These are phyloP conservation scores for Fraxinus sp. DNA, from an alignment of 305 asterid species.

Conservation along the genomic window DNA sequence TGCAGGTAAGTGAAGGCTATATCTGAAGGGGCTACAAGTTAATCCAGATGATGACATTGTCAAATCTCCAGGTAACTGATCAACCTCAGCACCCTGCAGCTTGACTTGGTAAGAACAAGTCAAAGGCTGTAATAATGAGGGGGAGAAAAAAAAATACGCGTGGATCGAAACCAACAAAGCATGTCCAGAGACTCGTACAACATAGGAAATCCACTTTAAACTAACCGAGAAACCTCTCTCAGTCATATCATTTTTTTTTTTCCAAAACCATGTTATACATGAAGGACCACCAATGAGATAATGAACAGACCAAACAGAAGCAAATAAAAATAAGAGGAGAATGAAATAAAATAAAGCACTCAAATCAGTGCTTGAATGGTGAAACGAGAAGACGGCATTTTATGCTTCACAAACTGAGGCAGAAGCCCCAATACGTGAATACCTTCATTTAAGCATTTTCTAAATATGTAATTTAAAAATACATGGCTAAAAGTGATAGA, in stretches of 20 bases:
- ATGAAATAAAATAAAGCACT: neutral
- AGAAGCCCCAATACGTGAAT: neutral
- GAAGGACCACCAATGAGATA: neutral
- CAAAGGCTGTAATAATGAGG: conserved; percentile 24
- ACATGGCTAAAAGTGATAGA: neutral
- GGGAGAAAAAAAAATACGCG: neutral
- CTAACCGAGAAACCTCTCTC: neutral
- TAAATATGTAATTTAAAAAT: neutral
- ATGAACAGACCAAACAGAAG: neutral
- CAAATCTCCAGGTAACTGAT: conserved; percentile 17
- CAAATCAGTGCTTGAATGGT: neutral
- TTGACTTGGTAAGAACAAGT: conserved; percentile 11
- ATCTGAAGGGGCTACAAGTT: conserved; percentile 54
- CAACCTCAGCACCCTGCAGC: conserved; percentile 27
- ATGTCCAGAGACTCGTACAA: neutral
- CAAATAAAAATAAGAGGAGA: neutral
- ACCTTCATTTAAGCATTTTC: neutral
- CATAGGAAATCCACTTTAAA: neutral
- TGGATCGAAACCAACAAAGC: neutral
- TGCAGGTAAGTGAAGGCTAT: conserved; percentile 43
- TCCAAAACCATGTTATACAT: neutral
- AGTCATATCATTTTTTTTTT: neutral
- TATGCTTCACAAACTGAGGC: neutral
- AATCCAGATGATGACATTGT: conserved; percentile 60
- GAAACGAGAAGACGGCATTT: neutral